phyloP scores from a whole-genome alignment of 2,329 filamentous ascomycete genomes.

The Tolypocladium tundrense region DNA sequence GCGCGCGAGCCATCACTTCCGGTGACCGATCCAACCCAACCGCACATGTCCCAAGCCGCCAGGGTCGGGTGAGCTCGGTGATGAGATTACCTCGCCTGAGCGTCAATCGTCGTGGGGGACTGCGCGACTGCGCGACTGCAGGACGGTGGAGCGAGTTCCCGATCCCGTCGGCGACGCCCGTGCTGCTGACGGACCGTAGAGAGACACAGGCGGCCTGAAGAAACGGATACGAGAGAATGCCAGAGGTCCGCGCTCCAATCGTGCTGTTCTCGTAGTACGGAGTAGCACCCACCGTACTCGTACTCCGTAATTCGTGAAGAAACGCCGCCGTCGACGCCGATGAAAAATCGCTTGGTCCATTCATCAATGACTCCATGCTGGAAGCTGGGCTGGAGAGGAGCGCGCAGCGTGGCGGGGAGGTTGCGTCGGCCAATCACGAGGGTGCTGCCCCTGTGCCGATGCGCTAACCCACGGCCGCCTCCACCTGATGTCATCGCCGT shows the following conservation, averaged over 20 bases:
- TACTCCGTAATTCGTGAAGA: neutral
- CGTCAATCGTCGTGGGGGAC: neutral
- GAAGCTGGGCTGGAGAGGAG: neutral
- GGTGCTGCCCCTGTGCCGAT: slow-evolving; percentile 1
- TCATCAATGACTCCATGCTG: neutral
- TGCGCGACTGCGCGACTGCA: neutral
- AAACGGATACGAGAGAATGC: neutral
- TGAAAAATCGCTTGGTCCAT: neutral
- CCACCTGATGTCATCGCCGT: neutral
- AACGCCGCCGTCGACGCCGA: neutral
- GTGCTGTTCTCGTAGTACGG: neutral
- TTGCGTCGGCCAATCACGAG: neutral
- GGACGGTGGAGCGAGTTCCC: neutral
- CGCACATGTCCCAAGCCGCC: neutral
- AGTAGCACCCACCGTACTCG: neutral
- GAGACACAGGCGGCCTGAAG: neutral
- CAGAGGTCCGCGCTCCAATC: no score
- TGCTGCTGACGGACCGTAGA: neutral
- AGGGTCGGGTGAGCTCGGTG: neutral
- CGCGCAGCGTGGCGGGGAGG: neutral
- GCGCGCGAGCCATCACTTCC: neutral
- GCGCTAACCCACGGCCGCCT: neutral
- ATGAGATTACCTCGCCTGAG: neutral
- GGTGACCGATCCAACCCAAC: neutral
- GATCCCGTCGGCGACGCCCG: neutral